Evolutionary conservation across 257 asterid species (phyloP), one percentile per base, ranked within the genome.

Genomic region (Ehretia macrophylla): DNA sequence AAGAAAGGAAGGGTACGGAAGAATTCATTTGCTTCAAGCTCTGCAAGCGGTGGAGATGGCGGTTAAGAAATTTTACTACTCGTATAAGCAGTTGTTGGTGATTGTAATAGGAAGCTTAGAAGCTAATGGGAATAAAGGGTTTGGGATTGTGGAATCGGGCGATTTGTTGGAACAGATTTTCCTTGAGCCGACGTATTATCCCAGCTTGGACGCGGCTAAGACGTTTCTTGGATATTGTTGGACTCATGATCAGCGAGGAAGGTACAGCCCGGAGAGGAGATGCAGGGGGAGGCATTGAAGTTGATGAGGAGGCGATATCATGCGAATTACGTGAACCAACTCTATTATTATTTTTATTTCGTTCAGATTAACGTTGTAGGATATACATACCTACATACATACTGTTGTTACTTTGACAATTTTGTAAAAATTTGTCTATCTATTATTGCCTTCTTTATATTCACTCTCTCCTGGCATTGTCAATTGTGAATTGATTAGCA

Each of bases 161-260:
- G 94, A 83, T 65, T 21, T 80, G 49, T 72, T 91, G 74, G 77
- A 83, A 47, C 96, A 83, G 45, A 83, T 87, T 5, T 81, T 80
- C 64, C 72, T 80, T 0, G 96, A 91, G 77, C 98, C 98, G n/a
- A 82, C 96, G 16, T 91, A 85, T 74, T 91, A 81, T 67, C 98
- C 98, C 56, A 87, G 96, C 49, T 71, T 91, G 78, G 98, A 87
- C 55, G 98, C 91, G 0, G 98, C 98, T 1, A 91, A 91, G 83
- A 87, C 95, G 45, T 91, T 91, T 75, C 76, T 87, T 4, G 98
- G 96, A 14, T 90, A 81, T 42, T 61, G 77, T 55, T 77, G 90
- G 95, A 72, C 85, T 65, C 84, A 63, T 55, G 85, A 72, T n/a
- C n/a, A n/a, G n/a, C n/a, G n/a, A n/a, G n/a, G 44, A 38, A 38